Base-by-base conservation (phyloP, 192 early-diverging fungal genomes). In the Entomortierella lignicola region DNA sequence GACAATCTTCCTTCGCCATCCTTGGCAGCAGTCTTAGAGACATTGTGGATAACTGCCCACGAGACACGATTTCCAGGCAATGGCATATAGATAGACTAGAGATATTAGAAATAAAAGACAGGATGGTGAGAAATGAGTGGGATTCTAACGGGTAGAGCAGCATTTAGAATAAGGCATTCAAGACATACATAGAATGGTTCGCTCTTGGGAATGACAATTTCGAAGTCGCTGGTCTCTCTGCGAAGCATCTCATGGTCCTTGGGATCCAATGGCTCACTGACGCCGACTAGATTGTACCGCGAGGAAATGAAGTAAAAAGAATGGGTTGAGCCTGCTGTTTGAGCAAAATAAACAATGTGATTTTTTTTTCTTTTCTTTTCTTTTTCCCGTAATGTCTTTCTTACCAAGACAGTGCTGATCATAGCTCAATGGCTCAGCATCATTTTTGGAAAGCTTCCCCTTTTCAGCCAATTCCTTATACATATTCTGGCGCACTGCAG, bases 11-110 rank as follows among this genome's bases (percentile, higher is more conserved):
- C 63, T 30, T 79, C 75, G 1, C 65, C 50, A 0, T 29, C 43
- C 57, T 66, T 69, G 31, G 75, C 75, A 17, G 30, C 56, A 8
- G 75, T 54, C 21, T 43, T 60, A 0, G 60, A 34, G 1, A 79
- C 75, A 25, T 79, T 79, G 21, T 79, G 75, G 20, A 79, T 79
- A 0, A 79, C 75, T 12, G 75, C 75, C 75, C 75, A 79, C 2
- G 67, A 70, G 7, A 79, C 56, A 29, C 75, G 75, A 23, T 79
- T 39, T 0, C 68, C 75, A 17, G 75, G 75, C 23, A 79, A 39
- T 25, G 67, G 66, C 75, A 79, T 79, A 31, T 79, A 79, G 57
- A 79, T 79, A 5, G 62, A 39, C 75, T 79, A 59, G 7, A 54
- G 25, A 54, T 21, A 54, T 50, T 11, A 27, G n/a, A n/a, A n/a